phyloP scores from a whole-genome alignment of 2,329 filamentous ascomycete species.

The Fusarium mundagurra region DNA sequence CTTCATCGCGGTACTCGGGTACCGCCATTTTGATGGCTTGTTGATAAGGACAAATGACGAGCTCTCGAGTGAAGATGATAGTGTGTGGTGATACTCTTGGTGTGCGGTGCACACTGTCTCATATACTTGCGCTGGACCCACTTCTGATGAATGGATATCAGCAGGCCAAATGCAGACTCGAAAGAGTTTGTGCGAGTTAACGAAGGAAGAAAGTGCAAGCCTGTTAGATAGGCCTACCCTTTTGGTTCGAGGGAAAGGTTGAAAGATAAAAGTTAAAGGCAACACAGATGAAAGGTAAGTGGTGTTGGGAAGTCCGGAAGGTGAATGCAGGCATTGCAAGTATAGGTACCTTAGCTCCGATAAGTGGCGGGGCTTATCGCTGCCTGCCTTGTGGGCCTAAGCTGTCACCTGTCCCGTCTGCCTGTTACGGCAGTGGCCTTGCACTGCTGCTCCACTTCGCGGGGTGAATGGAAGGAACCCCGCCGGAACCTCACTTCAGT shows the following conservation, averaged over 20 bases:
- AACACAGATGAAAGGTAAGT: slow-evolving; percentile 25
- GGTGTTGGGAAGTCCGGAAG: slow-evolving; percentile 39
- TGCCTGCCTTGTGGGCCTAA: slow-evolving; percentile 32
- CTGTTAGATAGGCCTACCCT: background rate
- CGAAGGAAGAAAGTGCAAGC: background rate
- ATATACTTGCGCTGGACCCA: background rate
- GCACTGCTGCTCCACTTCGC: slow-evolving; percentile 44
- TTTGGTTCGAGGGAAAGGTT: background rate
- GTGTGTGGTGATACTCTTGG: slow-evolving; percentile 3
- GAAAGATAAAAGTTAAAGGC: slow-evolving; percentile 16
- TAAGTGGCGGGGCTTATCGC: slow-evolving; percentile 44
- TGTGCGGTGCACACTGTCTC: background rate
- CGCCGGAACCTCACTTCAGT: background rate
- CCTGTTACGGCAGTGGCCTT: slow-evolving; percentile 45
- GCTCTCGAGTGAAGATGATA: background rate
- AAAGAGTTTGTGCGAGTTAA: background rate
- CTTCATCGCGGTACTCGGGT: slow-evolving; percentile 42
- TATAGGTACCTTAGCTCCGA: slow-evolving; percentile 33
- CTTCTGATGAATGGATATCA: slow-evolving; percentile 20
- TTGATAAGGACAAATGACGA: background rate
- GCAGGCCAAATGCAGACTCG: slow-evolving; percentile 15
- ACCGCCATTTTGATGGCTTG: slow-evolving; percentile 30
- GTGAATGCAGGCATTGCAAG: slow-evolving; percentile 29
- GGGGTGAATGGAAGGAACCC: slow-evolving; percentile 25
- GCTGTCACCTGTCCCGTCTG: slow-evolving; percentile 39